A percentile compares a stretch with the other conserved stretches of the same genome.
These are phyloP conservation scores for Hypoxylon sp. DNA, from an alignment of 2,329 filamentous ascomycete species.

Conservation along the genomic window DNA sequence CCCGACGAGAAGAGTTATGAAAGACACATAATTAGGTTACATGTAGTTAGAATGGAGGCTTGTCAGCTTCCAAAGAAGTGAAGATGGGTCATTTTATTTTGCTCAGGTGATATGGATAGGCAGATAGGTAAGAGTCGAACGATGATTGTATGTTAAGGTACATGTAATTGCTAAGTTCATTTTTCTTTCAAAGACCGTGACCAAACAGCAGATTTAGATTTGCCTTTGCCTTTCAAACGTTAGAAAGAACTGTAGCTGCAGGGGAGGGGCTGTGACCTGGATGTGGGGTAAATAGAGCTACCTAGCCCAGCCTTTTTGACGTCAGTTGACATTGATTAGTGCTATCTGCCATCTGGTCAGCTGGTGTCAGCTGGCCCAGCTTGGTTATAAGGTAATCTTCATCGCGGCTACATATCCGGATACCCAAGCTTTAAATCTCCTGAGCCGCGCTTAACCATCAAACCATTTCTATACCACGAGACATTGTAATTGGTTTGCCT, in stretches of 20 bases:
- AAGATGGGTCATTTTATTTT: slow-evolving; percentile 13
- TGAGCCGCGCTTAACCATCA: slow-evolving; percentile 27
- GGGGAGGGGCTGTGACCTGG: slow-evolving; percentile 19
- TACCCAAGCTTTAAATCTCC: neutral
- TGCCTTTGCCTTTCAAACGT: no score
- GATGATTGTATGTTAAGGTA: slow-evolving; percentile 20
- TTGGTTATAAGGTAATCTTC: no score
- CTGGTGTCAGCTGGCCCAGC: no score
- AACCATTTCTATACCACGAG: slow-evolving; percentile 26
- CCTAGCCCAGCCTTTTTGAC: no score
- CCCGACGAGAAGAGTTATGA: slow-evolving; percentile 2
- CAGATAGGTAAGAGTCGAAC: no score
- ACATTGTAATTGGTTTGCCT: no score
- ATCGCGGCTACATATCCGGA: no score
- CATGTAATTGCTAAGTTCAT: no score
- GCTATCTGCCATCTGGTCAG: no score
- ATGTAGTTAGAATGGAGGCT: slow-evolving; percentile 5
- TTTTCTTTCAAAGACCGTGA: slow-evolving; percentile 15
- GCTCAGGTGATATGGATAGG: slow-evolving; percentile 30
- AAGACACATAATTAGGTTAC: neutral
- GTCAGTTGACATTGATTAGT: slow-evolving; percentile 16
- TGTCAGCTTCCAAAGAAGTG: slow-evolving; percentile 18
- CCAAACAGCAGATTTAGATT: slow-evolving; percentile 1
- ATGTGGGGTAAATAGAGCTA: slow-evolving; percentile 21
- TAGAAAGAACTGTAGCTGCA: slow-evolving; percentile 15